Evolutionary conservation across 2,329 filamentous ascomycete genomes (phyloP).

Genomic region (Lomentospora prolificans): DNA sequence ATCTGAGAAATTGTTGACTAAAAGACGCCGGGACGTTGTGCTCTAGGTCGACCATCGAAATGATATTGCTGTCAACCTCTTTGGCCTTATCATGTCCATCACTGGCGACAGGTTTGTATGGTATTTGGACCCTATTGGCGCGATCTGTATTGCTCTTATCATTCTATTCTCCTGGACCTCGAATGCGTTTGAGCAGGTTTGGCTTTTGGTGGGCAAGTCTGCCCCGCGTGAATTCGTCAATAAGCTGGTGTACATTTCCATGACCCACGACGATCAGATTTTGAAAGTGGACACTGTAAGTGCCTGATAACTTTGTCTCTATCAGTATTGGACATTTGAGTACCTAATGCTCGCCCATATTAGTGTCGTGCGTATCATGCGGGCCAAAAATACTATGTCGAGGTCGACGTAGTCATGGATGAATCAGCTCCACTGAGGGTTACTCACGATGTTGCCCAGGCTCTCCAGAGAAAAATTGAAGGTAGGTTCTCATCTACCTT

Average conservation of each 20-base stretch:
- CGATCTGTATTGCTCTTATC: constrained; percentile 49
- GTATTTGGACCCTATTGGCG: constrained; percentile 53
- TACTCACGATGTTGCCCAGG: constrained; percentile 51
- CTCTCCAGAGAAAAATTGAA: constrained; percentile 51
- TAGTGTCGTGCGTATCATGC: constrained; percentile 50
- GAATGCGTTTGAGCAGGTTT: constrained; percentile 53
- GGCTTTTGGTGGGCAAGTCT: constrained; percentile 50
- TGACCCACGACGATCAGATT: constrained; percentile 44
- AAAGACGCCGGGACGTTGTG: no score
- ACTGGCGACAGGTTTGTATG: constrained; percentile 42
- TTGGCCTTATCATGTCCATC: constrained; percentile 46
- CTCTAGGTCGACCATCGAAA: constrained; percentile 43
- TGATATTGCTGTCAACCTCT: constrained; percentile 44
- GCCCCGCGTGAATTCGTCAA: constrained; percentile 47
- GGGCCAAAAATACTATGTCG: constrained; percentile 51
- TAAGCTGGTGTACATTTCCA: constrained; percentile 44
- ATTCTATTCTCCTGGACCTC: constrained; percentile 52
- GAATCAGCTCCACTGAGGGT: constrained; percentile 42
- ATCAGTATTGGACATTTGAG: constrained; percentile 8
- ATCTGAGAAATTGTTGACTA: background rate
- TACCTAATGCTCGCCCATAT: background rate
- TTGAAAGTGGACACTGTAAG: constrained; percentile 45
- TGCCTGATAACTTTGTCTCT: background rate
- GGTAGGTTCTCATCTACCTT: background rate
- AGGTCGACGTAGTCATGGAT: constrained; percentile 53